These are phyloP conservation scores for Vanrija humicola DNA, from an alignment of 1,284 basidiomycete species.

Conservation along the genomic window DNA sequence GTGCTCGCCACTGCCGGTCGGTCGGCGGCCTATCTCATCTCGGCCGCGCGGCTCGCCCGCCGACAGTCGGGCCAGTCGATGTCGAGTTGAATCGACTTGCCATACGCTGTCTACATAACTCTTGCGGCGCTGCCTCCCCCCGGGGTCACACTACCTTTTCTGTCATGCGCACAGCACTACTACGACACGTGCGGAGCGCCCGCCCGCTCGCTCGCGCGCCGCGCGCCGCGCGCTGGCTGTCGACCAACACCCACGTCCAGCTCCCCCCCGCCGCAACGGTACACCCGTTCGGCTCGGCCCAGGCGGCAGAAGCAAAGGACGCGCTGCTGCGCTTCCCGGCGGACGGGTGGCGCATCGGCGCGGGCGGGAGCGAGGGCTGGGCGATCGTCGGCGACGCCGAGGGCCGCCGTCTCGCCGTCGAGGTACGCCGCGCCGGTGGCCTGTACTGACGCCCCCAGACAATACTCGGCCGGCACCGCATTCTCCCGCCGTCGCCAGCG, in stretches of 20 bases:
- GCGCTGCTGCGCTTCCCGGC: constrained; percentile 51
- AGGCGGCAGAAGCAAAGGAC: constrained; percentile 12
- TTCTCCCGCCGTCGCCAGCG: constrained; percentile 59
- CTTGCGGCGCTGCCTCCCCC: too few species aligned
- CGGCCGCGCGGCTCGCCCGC: too few species aligned
- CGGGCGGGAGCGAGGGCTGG: constrained; percentile 59
- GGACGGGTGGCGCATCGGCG: constrained; percentile 58
- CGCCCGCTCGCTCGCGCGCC: too few species aligned
- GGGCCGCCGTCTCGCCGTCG: constrained; percentile 58
- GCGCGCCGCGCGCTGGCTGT: too few species aligned
- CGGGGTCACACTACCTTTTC: too few species aligned
- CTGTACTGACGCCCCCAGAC: constrained; percentile 51
- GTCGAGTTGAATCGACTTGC: too few species aligned
- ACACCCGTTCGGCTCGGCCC: constrained; percentile 32
- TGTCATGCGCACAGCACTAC: too few species aligned
- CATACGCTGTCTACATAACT: too few species aligned
- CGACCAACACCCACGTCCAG: constrained; percentile 24
- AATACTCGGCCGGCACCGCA: constrained; percentile 63
- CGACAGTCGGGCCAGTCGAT: too few species aligned
- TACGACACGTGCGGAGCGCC: too few species aligned
- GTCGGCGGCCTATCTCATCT: too few species aligned
- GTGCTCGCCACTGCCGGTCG: too few species aligned
- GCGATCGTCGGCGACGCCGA: constrained; percentile 59
- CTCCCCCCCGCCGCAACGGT: constrained; percentile 33
- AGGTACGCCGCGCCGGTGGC: constrained; percentile 51